Conservation (phyloP, 129 eudicot species). For the Ambrosia trifida region DNA sequence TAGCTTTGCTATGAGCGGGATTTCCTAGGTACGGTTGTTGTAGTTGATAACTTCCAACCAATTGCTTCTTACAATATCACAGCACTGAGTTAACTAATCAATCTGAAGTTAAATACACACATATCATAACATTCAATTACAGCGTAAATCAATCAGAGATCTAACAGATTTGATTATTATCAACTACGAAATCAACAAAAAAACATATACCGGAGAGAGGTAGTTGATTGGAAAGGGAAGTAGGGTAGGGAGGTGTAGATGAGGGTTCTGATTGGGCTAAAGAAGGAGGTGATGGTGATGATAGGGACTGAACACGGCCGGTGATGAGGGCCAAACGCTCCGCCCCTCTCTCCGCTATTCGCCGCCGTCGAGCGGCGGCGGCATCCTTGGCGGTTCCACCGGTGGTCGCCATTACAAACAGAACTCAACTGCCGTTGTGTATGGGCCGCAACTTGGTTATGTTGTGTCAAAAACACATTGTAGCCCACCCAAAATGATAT, state of each 20-base stretch:
- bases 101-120: not conserved
- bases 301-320: slow-evolving; percentile 56
- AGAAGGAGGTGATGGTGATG: slow-evolving; percentile 31
- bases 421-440: slow-evolving; percentile 5
- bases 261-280: slow-evolving; percentile 22
- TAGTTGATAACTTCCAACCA: no score
- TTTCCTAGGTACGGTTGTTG: no score
- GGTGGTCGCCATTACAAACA: slow-evolving; percentile 30
- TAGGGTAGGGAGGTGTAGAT: slow-evolving; percentile 27
- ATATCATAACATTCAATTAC: not conserved
- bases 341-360: slow-evolving; percentile 67
- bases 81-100: not conserved
- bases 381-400: slow-evolving; percentile 45
- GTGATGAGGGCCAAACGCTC: slow-evolving; percentile 93
- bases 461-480: slow-evolving; percentile 10
- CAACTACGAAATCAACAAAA: not conserved
- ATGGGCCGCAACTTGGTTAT: slow-evolving; percentile 3
- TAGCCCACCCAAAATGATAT: not conserved
- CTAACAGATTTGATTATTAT: slow-evolving; percentile 6
- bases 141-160: slow-evolving; percentile 11
- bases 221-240: slow-evolving; percentile 22
- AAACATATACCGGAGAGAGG: slow-evolving; percentile 14
- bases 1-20: no score
- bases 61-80: not conserved
- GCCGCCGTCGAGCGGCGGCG: slow-evolving; percentile 76